Base-by-base conservation (phyloP, 257 asterid species). In the Primulina tabacum region DNA sequence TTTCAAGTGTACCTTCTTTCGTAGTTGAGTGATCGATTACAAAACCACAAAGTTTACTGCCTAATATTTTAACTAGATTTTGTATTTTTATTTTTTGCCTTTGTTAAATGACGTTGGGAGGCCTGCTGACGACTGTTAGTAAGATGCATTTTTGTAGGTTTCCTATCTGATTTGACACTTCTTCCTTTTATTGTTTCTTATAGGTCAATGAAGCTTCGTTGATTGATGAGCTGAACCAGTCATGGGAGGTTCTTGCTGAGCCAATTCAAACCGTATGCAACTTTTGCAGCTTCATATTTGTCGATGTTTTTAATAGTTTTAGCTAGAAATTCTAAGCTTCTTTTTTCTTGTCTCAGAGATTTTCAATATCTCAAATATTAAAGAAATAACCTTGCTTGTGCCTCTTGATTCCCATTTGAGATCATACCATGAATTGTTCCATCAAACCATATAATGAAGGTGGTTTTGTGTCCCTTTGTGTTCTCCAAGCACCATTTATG, bases 181-280 rank as follows among this genome's bases (percentile, higher is more conserved):
- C 40, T 53, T 67, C 20, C 62, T 26, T 37, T 58, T 65, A 43
- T 61, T 67, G 17, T 61, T 50, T 66, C 28, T 9, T 65, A 28
- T 67, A 93, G 98, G 95, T 90, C 71, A 93, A 93, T 73, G 92
- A 83, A 84, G 85, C 85, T 70, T 73, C 86, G 58, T 64, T 93
- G 78, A 30, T 10, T 40, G 86, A 81, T 57, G 97, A 90, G 83
- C 82, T 93, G 82, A 59, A 93, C 78, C 73, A 77, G 50, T 65
- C 87, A 2, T 93, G 98, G 98, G 98, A 90, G 78, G 96, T 93
- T 61, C 97, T 93, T 77, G 98, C 98, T 0, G 98, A 93, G 80
- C 96, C 98, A 57, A 90, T 90, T 75, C 98, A 93, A 86, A 93
- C 97, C 30, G 98, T 93, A 82, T 17, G 92, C 71, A 30, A 59